Base-by-base conservation (phyloP, 345 rosid genomes). In the Luvunga scandens region DNA sequence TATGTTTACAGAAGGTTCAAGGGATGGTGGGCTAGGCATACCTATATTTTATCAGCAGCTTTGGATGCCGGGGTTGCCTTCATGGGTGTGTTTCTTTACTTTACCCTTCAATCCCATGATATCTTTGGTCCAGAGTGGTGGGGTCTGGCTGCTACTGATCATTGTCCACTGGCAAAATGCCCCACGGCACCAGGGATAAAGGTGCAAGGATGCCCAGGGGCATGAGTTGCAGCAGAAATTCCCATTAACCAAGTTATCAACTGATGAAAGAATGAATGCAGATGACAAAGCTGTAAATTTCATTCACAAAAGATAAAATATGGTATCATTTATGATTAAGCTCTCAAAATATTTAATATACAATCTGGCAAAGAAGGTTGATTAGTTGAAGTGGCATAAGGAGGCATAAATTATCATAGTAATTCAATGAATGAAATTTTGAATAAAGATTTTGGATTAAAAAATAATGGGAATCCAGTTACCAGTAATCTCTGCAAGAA, bases 21-120 rank as follows among this genome's bases (percentile, higher is more conserved):
- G 77, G 83, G 73, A 2, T 90, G 91, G 91, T 88, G 93, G 91
- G 89, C 86, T 12, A 79, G 89, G 39, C 85, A 86, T 50, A 87
- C 82, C 78, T 87, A 85, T 42, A 82, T 88, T 16, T 50, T 90
- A 22, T 83, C 90, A 22, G 91, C 89, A 9, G 89, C 88, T 13
- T 80, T 88, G 9, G 91, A 90, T 79, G 90, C 88, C 0, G 91
- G 91, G 1, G 86, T 88, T 9, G 89, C 91, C 25, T 90, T 90
- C 84, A 75, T 84, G 85, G 89, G 85, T 1, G 78, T 82, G 21
- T 76, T 87, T 18, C 66, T 79, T 78, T 83, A 83, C 62, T 87
- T 82, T 60, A 63, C 84, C 4, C 31, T 90, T 39, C 88, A 87
- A 78, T 36, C 77, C 53, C 76, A 42, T 36, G 21, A 83, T 72